Base-by-base conservation (phyloP, 768 basidiomycete species). In the Tubosaeta brunneosetosa region DNA sequence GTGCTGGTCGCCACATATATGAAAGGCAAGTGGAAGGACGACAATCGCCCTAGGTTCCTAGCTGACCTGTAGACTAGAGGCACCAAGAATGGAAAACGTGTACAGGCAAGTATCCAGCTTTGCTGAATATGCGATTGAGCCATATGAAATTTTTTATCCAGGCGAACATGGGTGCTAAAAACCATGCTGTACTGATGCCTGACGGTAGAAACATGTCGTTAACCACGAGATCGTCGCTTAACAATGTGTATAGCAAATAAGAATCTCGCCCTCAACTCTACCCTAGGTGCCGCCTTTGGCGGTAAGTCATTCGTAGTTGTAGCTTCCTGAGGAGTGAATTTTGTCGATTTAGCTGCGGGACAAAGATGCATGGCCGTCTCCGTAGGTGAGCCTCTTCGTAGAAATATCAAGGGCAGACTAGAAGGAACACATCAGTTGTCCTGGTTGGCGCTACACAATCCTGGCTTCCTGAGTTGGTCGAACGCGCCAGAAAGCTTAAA, bases 351-450 rank as follows among this genome's bases (percentile, higher is more conserved):
- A 81, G 95, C 95, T 58, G 95, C 95, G 29, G 95, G 95, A 12
- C 95, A 98, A 68, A 82, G 97, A 52, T 98, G 94, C 73, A 97
- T 97, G 94, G 94, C 93, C 12, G 73, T 95, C 40, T 95, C 93
- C 12, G 92, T 94, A 31, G 88, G 91, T 88, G 56, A 63, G 84
- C 58, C 25, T 26, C 37, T 26, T 40, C 9, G 47, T 12, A 9
- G 14, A 26, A 36, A 16, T n/a, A 42, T 4, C 3, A 26, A 9
- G 32, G 16, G 41, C 25, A 41, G 44, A 29, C 31, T 49, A 41
- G 25, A 56, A 43, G 17, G 40, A 34, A 47, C 32, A 31, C 33
- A 52, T 16, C 38, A 85, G 87, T 77, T n/a, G 68, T 97, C 27
- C 78, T 95, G 47, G 91, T 99, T 31, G 95, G 95, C 32, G 77